Conservation (phyloP, 2,329 filamentous ascomycete species). For the Sarocladiaceae sp. region DNA sequence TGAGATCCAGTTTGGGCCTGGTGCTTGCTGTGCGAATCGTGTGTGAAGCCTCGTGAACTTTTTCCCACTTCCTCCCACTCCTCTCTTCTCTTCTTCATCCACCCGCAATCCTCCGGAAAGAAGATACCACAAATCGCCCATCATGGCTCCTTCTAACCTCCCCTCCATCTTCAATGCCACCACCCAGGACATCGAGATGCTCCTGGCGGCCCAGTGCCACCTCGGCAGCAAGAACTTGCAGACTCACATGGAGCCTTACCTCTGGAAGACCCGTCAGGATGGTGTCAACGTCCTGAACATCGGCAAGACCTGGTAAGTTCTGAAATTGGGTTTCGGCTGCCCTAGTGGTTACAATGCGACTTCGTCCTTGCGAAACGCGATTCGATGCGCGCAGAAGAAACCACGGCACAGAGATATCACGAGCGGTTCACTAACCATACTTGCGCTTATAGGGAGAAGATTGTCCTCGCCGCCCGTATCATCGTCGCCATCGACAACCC, state of each 20-base stretch:
- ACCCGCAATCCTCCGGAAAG: constrained; percentile 14
- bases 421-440: not conserved
- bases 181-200: constrained; percentile 98
- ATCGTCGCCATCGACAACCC: constrained; percentile 99
- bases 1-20: not conserved
- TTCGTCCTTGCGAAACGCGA: too few relatives aligned
- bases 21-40: constrained; percentile 24
- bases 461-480: constrained; percentile 96
- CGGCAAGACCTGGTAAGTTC: constrained; percentile 95
- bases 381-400: not conserved
- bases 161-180: constrained; percentile 96
- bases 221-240: constrained; percentile 99
- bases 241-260: constrained; percentile 99
- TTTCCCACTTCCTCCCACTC: constrained; percentile 27
- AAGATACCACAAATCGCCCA: constrained; percentile 48
- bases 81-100: constrained; percentile 17
- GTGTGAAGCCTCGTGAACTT: constrained; percentile 36
- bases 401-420: constrained; percentile 14
- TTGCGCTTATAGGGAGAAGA: constrained; percentile 79
- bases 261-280: constrained; percentile 99
- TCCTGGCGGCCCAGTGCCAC: constrained; percentile 94
- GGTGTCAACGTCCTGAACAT: constrained; percentile 99
- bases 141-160: constrained; percentile 93
- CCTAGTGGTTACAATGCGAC: too few relatives aligned
- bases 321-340: not conserved